Base-by-base conservation (phyloP, 1,284 basidiomycete genomes). In the Cryptococcus jaspeensis region DNA sequence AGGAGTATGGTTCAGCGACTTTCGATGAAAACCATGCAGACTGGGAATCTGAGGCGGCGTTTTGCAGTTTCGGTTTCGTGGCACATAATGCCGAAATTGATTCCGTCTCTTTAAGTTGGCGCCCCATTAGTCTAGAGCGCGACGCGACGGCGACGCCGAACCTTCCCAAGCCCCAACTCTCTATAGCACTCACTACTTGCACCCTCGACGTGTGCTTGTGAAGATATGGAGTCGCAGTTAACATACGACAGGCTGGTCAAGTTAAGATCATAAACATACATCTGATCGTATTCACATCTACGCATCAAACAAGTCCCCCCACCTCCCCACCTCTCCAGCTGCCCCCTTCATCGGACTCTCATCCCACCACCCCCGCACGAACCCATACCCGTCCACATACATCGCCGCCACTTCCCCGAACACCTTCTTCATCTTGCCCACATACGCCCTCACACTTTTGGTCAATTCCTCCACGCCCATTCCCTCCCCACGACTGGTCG, bases 371-470 rank as follows among this genome's bases (percentile, higher is more conserved):
- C 70, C 70, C 41, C 60, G 50, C 48, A 69, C 37, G 48, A 70
- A 72, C 23, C 57, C 59, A 57, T 69, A 72, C 13, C 56, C 54
- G 43, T 72, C 67, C 32, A 66, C 64, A 54, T 72, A 72, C 64
- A 66, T 53, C 8, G 18, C 42, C 28, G 64, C 67, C 7, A 72
- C 64, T 44, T 70, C 67, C 13, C 65, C 65, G 57, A 72, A 69
- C n/a, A 72, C 66, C 53, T 70, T 72, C 46, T 68, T 70, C 47
- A 64, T 62, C 59, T 72, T 72, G 16, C 56, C 45, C 41, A 72
- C 61, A 58, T 70, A 69, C 12, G 58, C 51, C 44, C 60, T 64
- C n/a, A 69, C 35, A 28, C 49, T 49, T 36, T 59, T 65, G 7
- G 56, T 51, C 59, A 71, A 36, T 12, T 59, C 61, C 18, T 61